These are phyloP conservation scores for Eimeria brunetti DNA, from an alignment of 169 alveolate species.

Conservation along the genomic window DNA sequence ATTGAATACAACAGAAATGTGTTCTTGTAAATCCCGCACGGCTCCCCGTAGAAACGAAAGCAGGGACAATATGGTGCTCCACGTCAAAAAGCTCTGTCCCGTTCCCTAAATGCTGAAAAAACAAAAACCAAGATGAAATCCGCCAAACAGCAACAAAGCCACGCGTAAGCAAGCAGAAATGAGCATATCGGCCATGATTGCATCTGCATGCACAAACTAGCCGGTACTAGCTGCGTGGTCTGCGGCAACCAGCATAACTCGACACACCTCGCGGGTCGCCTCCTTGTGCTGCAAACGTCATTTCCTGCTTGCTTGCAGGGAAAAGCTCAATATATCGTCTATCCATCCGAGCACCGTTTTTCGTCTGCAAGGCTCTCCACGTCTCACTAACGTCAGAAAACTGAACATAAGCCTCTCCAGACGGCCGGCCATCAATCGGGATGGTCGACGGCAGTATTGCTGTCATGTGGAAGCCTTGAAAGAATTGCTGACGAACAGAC, in stretches of 20 bases:
- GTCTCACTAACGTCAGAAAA: constrained; percentile 82
- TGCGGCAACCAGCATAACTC: neutral
- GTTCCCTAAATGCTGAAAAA: constrained; percentile 62
- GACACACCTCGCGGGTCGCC: constrained; percentile 83
- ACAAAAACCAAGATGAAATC: neutral
- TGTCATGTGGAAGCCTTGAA: constrained; percentile 83
- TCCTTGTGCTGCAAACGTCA: constrained; percentile 84
- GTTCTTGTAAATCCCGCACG: constrained; percentile 8
- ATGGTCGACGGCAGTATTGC: constrained; percentile 82
- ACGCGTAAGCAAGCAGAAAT: neutral
- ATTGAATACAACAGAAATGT: neutral
- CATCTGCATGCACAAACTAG: neutral
- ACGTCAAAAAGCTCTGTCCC: constrained; percentile 56
- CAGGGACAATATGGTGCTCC: neutral
- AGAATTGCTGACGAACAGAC: constrained; percentile 73
- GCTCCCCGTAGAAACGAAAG: neutral
- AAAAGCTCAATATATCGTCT: constrained; percentile 82
- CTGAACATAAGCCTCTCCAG: constrained; percentile 85
- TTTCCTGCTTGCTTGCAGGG: constrained; percentile 83
- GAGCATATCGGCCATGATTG: neutral
- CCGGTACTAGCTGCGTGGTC: neutral
- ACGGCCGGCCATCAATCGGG: constrained; percentile 84
- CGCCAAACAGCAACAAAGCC: neutral
- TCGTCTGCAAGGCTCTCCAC: constrained; percentile 80
- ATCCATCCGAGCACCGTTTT: constrained; percentile 80